These are phyloP conservation scores for Hexamita inflata DNA, from an alignment of 208 protist genomes.

Conservation along the genomic window DNA sequence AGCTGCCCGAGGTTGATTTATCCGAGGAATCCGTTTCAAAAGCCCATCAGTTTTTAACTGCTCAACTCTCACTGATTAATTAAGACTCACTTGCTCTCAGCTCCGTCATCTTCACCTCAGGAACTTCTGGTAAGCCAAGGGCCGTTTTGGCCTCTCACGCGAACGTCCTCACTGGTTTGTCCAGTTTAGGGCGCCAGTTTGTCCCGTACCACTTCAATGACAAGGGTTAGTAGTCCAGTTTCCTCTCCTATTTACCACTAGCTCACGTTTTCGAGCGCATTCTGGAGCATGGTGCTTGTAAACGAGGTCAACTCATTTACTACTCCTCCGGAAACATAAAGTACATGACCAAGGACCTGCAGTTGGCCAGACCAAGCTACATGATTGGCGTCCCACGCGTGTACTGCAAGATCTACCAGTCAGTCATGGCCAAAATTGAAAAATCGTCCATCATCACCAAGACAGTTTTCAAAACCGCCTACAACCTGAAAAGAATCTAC, in stretches of 20 bases:
- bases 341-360: neutral
- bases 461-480: neutral
- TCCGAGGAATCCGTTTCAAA: no score
- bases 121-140: conserved; percentile 20
- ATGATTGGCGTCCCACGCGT: neutral
- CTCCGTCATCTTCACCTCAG: conserved; percentile 12
- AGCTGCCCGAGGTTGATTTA: no score
- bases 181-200: neutral
- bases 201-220: neutral
- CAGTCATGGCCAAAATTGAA: neutral
- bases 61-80: no score
- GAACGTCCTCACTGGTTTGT: neutral
- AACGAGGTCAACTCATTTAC: neutral
- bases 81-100: no score
- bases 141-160: neutral
- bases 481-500: neutral
- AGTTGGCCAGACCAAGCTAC: neutral
- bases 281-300: neutral
- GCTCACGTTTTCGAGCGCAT: conserved; percentile 4
- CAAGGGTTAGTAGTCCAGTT: neutral
- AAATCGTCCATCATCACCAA: neutral
- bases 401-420: conserved; percentile 5
- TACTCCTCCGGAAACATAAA: conserved; percentile 15
- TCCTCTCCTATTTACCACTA: conserved; percentile 24
- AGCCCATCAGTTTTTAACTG: no score